Percentiles rank a stretch among this genome's conserved stretches.
phyloP scores from a whole-genome alignment of 2,329 filamentous ascomycete species.

The Stagonosporopsis chrysanthemi region DNA sequence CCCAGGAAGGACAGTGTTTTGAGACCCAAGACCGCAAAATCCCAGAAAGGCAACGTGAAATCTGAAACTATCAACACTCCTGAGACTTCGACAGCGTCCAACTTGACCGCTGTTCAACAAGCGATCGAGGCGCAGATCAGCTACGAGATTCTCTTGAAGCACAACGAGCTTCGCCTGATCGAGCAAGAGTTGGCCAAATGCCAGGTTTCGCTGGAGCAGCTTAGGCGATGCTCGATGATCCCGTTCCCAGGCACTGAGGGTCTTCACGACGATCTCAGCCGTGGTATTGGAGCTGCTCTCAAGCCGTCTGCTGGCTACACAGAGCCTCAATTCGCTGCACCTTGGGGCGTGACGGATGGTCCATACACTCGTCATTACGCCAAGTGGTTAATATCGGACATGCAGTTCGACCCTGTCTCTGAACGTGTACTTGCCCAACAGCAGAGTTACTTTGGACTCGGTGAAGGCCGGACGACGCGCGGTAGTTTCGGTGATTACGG shows the following conservation, averaged over 20 bases:
- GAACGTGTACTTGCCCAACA: slow-evolving; percentile 47
- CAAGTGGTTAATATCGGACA: slow-evolving; percentile 91
- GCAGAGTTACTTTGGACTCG: slow-evolving; percentile 47
- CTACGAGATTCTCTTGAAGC: slow-evolving; percentile 90
- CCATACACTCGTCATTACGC: slow-evolving; percentile 94
- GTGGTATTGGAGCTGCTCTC: slow-evolving; percentile 76
- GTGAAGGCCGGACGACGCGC: slow-evolving; percentile 80
- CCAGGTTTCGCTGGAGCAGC: slow-evolving; percentile 89
- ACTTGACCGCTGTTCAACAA: slow-evolving; percentile 66
- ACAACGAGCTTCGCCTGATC: slow-evolving; percentile 91
- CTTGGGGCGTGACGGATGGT: slow-evolving; percentile 89
- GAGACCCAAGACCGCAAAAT: slow-evolving; percentile 39
- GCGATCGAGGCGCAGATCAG: slow-evolving; percentile 86
- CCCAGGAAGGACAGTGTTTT: slow-evolving; percentile 39
- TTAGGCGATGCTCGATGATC: slow-evolving; percentile 89
- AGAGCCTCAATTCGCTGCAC: slow-evolving; percentile 78
- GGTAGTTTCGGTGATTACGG: slow-evolving; percentile 70
- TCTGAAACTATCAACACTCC: slow-evolving; percentile 32
- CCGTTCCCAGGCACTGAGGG: slow-evolving; percentile 80
- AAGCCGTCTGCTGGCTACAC: slow-evolving; percentile 67
- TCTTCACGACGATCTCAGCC: slow-evolving; percentile 72
- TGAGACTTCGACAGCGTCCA: slow-evolving; percentile 37
- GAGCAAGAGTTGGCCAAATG: slow-evolving; percentile 97
- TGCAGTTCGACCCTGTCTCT: slow-evolving; percentile 73
- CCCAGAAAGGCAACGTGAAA: slow-evolving; percentile 33